These are phyloP conservation scores for Penicillium goetzii DNA, from an alignment of 495 filamentous ascomycete species.

Conservation along the genomic window DNA sequence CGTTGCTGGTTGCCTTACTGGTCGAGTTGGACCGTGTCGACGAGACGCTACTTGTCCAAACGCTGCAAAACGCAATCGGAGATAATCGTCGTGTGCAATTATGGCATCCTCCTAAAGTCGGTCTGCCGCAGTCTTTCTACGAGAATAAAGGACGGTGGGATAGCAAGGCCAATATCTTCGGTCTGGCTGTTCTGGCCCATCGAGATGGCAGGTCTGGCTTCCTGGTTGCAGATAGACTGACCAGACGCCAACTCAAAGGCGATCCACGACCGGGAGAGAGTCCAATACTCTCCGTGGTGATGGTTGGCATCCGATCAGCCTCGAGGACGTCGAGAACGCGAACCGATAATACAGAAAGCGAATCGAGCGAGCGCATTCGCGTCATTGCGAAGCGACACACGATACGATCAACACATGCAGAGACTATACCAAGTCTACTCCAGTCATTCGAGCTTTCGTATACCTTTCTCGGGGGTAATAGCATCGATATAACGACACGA, in stretches of 20 bases:
- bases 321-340: background rate
- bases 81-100: background rate
- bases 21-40: background rate
- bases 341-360: background rate
- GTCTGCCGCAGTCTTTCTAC: background rate
- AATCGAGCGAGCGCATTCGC: background rate
- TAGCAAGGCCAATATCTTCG: constrained; percentile 20
- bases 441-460: background rate
- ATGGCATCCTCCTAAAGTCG: constrained; percentile 6
- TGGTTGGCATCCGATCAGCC: constrained; percentile 1
- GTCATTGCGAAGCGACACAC: constrained; percentile 15
- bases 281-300: constrained; percentile 4
- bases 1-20: constrained; percentile 6
- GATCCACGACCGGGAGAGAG: constrained; percentile 10
- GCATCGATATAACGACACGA: constrained; percentile 10
- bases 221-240: constrained; percentile 13
- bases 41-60: background rate
- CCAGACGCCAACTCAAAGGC: constrained; percentile 13
- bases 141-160: constrained; percentile 2
- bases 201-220: constrained; percentile 12
- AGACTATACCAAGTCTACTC: background rate
- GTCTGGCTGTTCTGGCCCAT: constrained; percentile 12
- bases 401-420: background rate
- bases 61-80: background rate
- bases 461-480: background rate